Evolutionary conservation across 2,329 filamentous ascomycete genomes (phyloP), one percentile per base, ranked within the genome.

Genomic region (Fusarium brevicatenulatum): DNA sequence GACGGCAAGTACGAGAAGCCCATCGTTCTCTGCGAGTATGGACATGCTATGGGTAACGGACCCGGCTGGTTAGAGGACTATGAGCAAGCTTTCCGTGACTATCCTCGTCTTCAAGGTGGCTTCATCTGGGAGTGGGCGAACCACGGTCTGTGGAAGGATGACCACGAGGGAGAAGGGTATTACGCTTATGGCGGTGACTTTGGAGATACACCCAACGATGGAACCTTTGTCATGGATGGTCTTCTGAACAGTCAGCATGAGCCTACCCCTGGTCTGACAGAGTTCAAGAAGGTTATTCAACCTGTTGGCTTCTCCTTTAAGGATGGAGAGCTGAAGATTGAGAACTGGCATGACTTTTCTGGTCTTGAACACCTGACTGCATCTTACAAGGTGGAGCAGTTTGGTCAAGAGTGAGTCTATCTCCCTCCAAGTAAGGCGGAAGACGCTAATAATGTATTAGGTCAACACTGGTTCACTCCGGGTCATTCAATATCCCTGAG

Each of bases 41-140:
- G 80, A 0, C 87, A 89, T 75, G 91, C 92, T 4, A 93, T 94
- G 92, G 92, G 92, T 10, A 94, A 93, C 74, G 92, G 91, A 0
- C 92, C 92, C 0, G 92, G 92, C 3, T 88, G 88, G 39, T 84
- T 94, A 16, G 87, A 91, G 67, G 91, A 93, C 68, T 94, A 94
- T 67, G 85, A 91, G 54, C 84, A 90, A 44, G 85, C 86, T 0
- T 94, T 93, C 81, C 86, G 88, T 37, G 84, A 85, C 34, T 83
- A 92, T 66, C 86, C 86, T 1, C 85, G 86, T 5, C 85, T 93
- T 0, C 91, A 93, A 76, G 91, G 91, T 16, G 91, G 91, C 0
- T 91, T 87, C 68, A 87, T 91, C 73, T 91, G 90, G 89, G 89
- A 91, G 75, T 91, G 89, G 89, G 88, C 87, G 0, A 91, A 90